Evolutionary conservation across 179 eudicot genomes (phyloP).

Genomic region (Carnegiea gigantea): DNA sequence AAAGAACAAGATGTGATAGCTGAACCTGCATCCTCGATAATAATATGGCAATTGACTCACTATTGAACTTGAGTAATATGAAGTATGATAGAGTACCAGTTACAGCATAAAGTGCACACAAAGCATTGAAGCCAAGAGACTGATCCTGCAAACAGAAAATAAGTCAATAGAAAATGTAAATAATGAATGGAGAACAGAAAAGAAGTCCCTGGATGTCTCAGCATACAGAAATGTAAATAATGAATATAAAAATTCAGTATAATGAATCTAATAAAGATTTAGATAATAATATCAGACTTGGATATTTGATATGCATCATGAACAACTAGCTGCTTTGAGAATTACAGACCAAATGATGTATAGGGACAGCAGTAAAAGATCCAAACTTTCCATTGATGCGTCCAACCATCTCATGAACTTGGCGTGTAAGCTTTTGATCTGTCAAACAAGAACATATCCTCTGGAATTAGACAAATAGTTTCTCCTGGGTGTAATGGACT

Average conservation of each 20-base stretch:
- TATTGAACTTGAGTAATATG: background rate
- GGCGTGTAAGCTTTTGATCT: conserved; percentile 71
- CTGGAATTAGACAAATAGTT: background rate
- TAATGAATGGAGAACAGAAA: background rate
- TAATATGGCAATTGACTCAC: background rate
- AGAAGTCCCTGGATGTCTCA: background rate
- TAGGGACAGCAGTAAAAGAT: conserved; percentile 58
- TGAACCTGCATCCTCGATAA: background rate
- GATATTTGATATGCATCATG: background rate
- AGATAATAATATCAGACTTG: background rate
- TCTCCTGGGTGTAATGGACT: background rate
- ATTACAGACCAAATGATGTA: conserved; percentile 61
- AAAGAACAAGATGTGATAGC: background rate
- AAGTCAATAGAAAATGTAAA: background rate
- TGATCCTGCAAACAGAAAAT: conserved; percentile 57
- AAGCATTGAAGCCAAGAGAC: conserved; percentile 68
- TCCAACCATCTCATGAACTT: conserved; percentile 79
- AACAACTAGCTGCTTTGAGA: background rate
- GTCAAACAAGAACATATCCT: conserved; percentile 10
- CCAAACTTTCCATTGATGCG: conserved; percentile 74
- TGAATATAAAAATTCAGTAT: background rate
- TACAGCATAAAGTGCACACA: conserved; percentile 88
- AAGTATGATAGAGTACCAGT: conserved; percentile 52
- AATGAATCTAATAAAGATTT: background rate
- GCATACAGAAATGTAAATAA: background rate